Base-by-base conservation (phyloP, 768 basidiomycete species). In the Trametes coccinea region DNA sequence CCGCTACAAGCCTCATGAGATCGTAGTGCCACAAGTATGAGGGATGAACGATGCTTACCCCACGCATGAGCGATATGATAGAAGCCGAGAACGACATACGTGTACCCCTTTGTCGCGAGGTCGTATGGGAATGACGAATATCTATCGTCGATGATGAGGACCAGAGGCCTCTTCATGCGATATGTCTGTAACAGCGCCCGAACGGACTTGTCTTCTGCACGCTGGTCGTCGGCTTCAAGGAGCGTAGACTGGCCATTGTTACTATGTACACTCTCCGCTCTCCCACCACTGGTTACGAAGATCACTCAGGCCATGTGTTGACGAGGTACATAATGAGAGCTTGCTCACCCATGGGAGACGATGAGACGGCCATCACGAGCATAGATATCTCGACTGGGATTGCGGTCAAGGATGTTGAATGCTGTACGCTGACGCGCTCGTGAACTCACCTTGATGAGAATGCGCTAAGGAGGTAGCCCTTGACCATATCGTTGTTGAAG, bases 331-430 rank as follows among this genome's bases (percentile, higher is more conserved):
- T 10, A 13, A 60, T 53, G 34, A n/a, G 5, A 43, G 22, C 14
- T 39, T 34, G 69, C 82, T 57, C 63, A 93, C 92, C 90, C 92
- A 71, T 94, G 92, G 7, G 92, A 94, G 52, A 94, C 84, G 46
- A 94, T 91, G 5, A 92, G 69, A 63, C 77, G 84, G 14, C 92
- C 92, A 14, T 72, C 78, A 44, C 86, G 81, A 48, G 80, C 75
- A 66, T 89, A 93, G 14, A 77, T 67, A 67, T 94, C 92, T 9
- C 89, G 87, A 49, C 92, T 93, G 61, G 10, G 62, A 34, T 45
- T 49, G 16, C n/a, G 48, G 10, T 54, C 16, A 29, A 43, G 31
- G 37, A 13, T 9, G 56, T 48, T 34, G 53, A 57, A 54, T n/a
- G 29, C 34, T 13, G 39, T 22, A 17, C 16, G n/a, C 9, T 0